phyloP scores from a whole-genome alignment of 2,329 filamentous ascomycete species.

The Colletotrichum eremochloae region DNA sequence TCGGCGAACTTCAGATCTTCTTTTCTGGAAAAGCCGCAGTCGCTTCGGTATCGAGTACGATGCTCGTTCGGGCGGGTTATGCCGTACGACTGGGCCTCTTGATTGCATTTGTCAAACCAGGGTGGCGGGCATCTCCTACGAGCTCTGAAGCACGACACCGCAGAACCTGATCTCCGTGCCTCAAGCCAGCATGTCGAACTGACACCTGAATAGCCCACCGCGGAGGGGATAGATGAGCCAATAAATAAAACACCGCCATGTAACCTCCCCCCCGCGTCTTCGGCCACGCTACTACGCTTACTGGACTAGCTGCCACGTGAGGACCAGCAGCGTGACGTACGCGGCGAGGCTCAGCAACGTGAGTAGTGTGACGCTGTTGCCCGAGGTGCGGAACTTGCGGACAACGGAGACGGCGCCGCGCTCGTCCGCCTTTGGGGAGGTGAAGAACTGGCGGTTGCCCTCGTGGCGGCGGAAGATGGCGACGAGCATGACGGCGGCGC shows the following conservation, averaged over 20 bases:
- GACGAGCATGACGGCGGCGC: conserved; percentile 84
- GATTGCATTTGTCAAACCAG: not conserved
- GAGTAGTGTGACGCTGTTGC: conserved; percentile 72
- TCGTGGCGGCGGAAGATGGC: conserved; percentile 89
- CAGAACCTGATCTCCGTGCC: not conserved
- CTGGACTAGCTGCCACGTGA: conserved; percentile 62
- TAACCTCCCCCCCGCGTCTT: not conserved
- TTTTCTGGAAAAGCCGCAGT: not conserved
- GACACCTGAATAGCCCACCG: not conserved
- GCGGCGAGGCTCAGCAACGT: conserved; percentile 69
- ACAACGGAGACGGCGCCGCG: conserved; percentile 55
- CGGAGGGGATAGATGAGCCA: not conserved
- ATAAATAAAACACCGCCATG: not conserved
- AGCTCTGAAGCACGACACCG: not conserved
- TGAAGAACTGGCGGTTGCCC: conserved; percentile 95
- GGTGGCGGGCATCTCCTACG: not conserved
- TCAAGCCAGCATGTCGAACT: not conserved
- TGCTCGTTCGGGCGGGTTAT: not conserved
- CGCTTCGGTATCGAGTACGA: not conserved
- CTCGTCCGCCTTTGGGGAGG: conserved; percentile 54
- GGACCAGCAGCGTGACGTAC: conserved; percentile 68
- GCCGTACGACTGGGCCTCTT: not conserved
- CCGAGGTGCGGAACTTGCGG: conserved; percentile 73
- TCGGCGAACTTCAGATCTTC: not conserved
- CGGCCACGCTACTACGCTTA: conserved; percentile 38